Percentiles rank a stretch among this genome's conserved stretches.
phyloP scores from a whole-genome alignment of 2,329 filamentous ascomycete genomes.

The Colletotrichum neosansevieriae region DNA sequence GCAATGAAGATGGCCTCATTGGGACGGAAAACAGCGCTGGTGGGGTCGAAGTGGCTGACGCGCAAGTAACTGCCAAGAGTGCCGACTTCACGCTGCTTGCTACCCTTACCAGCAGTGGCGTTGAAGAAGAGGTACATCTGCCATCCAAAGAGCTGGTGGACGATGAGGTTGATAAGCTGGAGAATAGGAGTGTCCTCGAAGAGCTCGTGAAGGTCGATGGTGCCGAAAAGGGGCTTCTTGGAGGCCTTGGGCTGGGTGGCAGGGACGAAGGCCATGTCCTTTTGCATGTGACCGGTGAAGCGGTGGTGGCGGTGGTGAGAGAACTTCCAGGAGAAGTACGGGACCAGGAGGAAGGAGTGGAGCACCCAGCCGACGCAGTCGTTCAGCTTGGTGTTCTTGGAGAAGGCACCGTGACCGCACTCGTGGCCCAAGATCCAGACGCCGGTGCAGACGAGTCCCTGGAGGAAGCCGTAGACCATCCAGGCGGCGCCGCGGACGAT shows the following conservation, averaged over 20 bases:
- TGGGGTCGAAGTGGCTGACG: conserved; percentile 71
- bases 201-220: conserved; percentile 62
- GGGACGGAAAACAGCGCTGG: conserved; percentile 70
- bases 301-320: conserved; percentile 78
- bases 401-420: conserved; percentile 77
- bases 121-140: conserved; percentile 74
- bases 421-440: conserved; percentile 80
- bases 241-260: conserved; percentile 54
- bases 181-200: conserved; percentile 74
- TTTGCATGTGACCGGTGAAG: conserved; percentile 75
- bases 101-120: conserved; percentile 61
- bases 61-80: conserved; percentile 53
- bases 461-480: conserved; percentile 70
- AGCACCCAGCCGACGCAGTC: conserved; percentile 71
- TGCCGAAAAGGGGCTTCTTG: conserved; percentile 49
- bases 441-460: conserved; percentile 75
- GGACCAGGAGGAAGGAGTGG: conserved; percentile 76
- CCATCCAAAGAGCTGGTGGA: conserved; percentile 75
- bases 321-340: conserved; percentile 81
- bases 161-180: conserved; percentile 65
- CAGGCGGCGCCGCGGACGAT: conserved; percentile 62
- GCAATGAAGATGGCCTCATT: conserved; percentile 68
- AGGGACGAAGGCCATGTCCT: conserved; percentile 75
- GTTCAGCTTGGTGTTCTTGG: conserved; percentile 67
- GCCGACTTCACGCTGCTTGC: conserved; percentile 57